Percentiles rank a stretch among this genome's conserved stretches.
phyloP scores from a whole-genome alignment of 1,284 basidiomycete species.

The Ustilago tritici region DNA sequence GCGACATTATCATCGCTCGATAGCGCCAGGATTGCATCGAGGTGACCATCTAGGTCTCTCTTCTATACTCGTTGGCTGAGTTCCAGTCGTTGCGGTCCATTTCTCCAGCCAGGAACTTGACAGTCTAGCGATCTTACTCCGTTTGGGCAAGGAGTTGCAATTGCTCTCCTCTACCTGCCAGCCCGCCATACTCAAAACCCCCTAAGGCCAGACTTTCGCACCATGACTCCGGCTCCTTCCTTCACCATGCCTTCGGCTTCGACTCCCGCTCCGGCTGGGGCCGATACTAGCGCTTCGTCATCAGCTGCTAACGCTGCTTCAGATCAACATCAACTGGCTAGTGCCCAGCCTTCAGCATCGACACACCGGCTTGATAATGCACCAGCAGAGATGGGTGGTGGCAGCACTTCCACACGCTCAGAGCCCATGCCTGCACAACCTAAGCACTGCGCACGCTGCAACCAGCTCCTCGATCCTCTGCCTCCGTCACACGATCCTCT shows the following conservation, averaged over 20 bases:
- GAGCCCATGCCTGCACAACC: constrained; percentile 26
- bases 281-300: not conserved
- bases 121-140: not conserved
- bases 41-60: not conserved
- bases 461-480: constrained; percentile 38
- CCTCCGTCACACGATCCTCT: constrained; percentile 23
- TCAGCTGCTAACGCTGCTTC: not conserved
- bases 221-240: constrained; percentile 54
- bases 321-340: constrained; percentile 3
- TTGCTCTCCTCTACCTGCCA: not conserved
- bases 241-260: constrained; percentile 34
- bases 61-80: too few species aligned
- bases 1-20: not conserved
- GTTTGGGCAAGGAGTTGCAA: not conserved
- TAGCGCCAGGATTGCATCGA: not conserved
- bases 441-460: constrained; percentile 46
- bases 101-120: not conserved
- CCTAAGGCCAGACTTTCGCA: not conserved
- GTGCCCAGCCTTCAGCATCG: not conserved
- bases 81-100: not conserved
- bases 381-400: not conserved
- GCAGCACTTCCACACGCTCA: not conserved
- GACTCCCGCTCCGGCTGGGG: constrained; percentile 5
- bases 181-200: not conserved
- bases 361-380: not conserved